A percentile compares a stretch with the other conserved stretches of the same genome.
phyloP scores from a whole-genome alignment of 2,329 filamentous ascomycete species.

The Albifimbria verrucaria region DNA sequence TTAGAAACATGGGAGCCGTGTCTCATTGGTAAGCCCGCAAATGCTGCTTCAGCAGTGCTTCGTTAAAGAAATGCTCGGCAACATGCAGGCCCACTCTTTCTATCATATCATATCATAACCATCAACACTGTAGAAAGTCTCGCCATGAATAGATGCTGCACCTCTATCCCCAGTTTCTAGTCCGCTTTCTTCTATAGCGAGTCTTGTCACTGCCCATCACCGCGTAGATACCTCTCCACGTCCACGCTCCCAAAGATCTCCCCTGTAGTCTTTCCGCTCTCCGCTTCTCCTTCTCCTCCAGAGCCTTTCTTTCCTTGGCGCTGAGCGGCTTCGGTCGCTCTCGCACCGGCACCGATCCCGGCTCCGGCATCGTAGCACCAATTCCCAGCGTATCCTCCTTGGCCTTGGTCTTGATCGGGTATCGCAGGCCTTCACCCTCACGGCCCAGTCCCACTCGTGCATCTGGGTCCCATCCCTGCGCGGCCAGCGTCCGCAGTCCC shows the following conservation, averaged over 20 bases:
- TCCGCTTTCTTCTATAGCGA: too few species aligned
- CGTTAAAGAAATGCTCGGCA: too few species aligned
- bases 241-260: constrained; percentile 76
- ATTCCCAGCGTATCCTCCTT: constrained; percentile 77
- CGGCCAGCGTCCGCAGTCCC: constrained; percentile 63
- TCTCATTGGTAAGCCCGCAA: too few species aligned
- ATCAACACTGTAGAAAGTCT: too few species aligned
- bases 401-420: constrained; percentile 67
- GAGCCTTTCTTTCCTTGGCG: constrained; percentile 66
- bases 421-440: constrained; percentile 67
- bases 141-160: too few species aligned
- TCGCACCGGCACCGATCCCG: constrained; percentile 31
- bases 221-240: constrained; percentile 68
- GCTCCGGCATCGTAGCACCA: constrained; percentile 41
- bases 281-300: constrained; percentile 59
- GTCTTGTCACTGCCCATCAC: constrained; percentile 24
- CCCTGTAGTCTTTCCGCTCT: constrained; percentile 60
- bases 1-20: too few species aligned
- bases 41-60: too few species aligned
- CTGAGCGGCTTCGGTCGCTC: constrained; percentile 49
- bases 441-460: constrained; percentile 68
- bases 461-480: constrained; percentile 74
- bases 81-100: too few species aligned
- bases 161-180: too few species aligned
- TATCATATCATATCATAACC: too few species aligned